Evolutionary conservation across 305 asterid species (phyloP).

Genomic region (Fraxinus sp.): DNA sequence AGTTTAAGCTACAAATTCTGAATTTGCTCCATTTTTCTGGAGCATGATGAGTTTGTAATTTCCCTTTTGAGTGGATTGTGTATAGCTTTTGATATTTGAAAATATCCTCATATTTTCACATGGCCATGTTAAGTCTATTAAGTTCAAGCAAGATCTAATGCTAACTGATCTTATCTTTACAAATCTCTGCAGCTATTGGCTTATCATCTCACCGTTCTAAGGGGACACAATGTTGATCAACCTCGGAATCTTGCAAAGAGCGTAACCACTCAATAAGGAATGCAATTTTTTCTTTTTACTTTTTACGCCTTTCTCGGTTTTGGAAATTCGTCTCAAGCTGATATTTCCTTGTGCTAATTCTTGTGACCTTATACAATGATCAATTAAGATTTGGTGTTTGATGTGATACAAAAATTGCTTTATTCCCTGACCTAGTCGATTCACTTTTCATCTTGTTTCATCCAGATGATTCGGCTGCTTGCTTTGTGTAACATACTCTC

Average conservation of each 20-base stretch:
- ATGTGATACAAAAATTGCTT: neutral
- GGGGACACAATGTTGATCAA: conserved; percentile 92
- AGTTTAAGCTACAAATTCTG: neutral
- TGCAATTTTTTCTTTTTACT: neutral
- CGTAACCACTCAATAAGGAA: conserved; percentile 80
- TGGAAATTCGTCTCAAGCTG: neutral
- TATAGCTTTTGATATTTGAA: neutral
- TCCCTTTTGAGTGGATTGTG: neutral
- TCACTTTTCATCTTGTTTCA: neutral
- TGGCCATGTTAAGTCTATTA: neutral
- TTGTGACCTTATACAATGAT: neutral
- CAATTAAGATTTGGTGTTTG: neutral
- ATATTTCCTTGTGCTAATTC: neutral
- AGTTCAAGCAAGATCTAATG: neutral
- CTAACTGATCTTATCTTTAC: conserved; percentile 8
- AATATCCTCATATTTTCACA: neutral
- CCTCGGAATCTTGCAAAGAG: conserved; percentile 98
- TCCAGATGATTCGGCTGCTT: neutral
- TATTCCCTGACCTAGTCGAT: neutral
- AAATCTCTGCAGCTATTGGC: conserved; percentile 71
- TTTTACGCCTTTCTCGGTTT: neutral
- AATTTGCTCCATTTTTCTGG: neutral
- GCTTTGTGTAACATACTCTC: neutral
- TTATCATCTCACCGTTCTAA: conserved; percentile 84
- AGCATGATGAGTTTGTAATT: neutral